Percentiles rank a stretch among this genome's conserved stretches.
Evolutionary conservation across 106 monocot genomes (phyloP).

Genomic region (Vanilla planifolia): DNA sequence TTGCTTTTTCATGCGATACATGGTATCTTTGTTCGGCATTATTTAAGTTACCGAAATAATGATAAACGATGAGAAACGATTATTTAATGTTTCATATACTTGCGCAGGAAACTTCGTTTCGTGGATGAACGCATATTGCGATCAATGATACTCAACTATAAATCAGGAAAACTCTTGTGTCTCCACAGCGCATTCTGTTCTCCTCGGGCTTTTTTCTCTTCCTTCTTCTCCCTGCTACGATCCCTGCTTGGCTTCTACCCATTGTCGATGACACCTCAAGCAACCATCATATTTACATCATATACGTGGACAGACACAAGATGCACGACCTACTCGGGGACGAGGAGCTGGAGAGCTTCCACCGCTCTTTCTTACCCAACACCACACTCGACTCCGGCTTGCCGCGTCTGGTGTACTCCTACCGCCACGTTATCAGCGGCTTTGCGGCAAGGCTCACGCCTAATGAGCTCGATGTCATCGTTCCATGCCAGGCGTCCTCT

Average conservation of each 20-base stretch:
- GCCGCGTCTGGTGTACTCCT: conserved; percentile 20
- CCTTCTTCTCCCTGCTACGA: no score
- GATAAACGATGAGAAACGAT: no score
- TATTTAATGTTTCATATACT: no score
- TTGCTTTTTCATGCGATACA: no score
- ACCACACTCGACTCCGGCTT: not conserved
- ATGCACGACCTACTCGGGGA: not conserved
- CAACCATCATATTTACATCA: not conserved
- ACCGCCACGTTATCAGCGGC: conserved; percentile 18
- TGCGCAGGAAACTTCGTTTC: no score
- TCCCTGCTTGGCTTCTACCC: not conserved
- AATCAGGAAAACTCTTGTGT: no score
- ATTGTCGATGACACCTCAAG: not conserved
- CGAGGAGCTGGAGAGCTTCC: conserved; percentile 11
- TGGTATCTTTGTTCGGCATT: no score
- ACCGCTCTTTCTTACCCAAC: conserved; percentile 24
- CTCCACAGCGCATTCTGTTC: no score
- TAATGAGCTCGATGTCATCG: conserved; percentile 16
- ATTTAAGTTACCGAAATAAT: no score
- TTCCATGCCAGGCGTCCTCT: conserved; percentile 13
- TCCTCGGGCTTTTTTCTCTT: no score
- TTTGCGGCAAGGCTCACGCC: conserved; percentile 23
- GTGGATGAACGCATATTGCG: no score
- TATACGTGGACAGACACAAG: not conserved
- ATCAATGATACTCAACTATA: no score